Percentiles rank a stretch among this genome's conserved stretches.
Evolutionary conservation across 139 green algal genomes (phyloP).

Genomic region (Diplosphaera chodatii): DNA sequence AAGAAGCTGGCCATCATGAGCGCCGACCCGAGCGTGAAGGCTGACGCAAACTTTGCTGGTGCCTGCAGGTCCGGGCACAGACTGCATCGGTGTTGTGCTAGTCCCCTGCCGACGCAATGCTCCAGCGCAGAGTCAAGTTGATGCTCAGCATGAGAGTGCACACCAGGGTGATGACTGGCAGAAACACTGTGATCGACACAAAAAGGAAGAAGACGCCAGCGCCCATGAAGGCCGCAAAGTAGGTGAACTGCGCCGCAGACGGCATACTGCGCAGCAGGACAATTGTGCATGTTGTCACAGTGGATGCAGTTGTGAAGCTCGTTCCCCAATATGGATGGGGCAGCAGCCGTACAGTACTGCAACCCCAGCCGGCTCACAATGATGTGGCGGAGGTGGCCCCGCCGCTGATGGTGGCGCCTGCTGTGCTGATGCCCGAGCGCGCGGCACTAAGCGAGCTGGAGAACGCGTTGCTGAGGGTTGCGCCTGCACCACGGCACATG

Average conservation of each 20-base stretch:
- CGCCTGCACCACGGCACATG: too few relatives aligned
- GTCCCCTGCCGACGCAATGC: too few relatives aligned
- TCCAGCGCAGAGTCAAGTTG: too few relatives aligned
- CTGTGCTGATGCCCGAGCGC: neutral
- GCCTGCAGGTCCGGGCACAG: too few relatives aligned
- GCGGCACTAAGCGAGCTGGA: neutral
- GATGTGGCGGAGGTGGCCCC: neutral
- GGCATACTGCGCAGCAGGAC: slow-evolving; percentile 18
- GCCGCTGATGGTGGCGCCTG: neutral
- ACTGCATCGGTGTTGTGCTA: too few relatives aligned
- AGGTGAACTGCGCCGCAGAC: slow-evolving; percentile 31
- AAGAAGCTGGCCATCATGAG: slow-evolving; percentile 73
- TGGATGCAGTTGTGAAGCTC: too few relatives aligned
- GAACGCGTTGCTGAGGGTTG: neutral
- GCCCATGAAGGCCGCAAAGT: slow-evolving; percentile 56
- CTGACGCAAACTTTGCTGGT: slow-evolving; percentile 29
- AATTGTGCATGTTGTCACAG: too few relatives aligned
- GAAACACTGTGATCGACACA: slow-evolving; percentile 83
- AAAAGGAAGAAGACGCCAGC: slow-evolving; percentile 68
- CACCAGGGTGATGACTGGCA: slow-evolving; percentile 53
- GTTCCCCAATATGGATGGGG: too few relatives aligned
- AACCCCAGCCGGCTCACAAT: too few relatives aligned
- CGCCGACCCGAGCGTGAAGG: slow-evolving; percentile 79
- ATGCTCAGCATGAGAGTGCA: too few relatives aligned
- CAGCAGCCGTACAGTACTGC: too few relatives aligned